Evolutionary conservation across 257 asterid genomes (phyloP).

Genomic region (Solanum ossicruentum): DNA sequence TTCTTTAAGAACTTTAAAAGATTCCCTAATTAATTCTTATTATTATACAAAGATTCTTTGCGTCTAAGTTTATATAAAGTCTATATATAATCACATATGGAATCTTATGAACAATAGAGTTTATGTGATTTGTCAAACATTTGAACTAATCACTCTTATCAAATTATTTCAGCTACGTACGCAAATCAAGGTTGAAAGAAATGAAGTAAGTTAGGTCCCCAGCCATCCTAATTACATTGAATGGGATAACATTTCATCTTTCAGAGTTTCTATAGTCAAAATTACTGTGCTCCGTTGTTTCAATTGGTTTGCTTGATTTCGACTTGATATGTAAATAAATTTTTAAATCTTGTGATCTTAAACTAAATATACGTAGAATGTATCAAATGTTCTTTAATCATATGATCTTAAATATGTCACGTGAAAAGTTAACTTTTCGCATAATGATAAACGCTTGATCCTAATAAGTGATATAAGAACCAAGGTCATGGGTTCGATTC

Average conservation of each 20-base stretch:
- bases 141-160: not conserved
- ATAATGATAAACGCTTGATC: too few species aligned
- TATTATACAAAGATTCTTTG: not conserved
- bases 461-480: too few species aligned
- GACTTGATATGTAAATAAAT: too few species aligned
- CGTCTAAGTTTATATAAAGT: not conserved
- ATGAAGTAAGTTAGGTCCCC: not conserved
- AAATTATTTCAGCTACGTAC: not conserved
- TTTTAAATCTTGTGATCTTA: too few species aligned
- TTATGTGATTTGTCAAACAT: not conserved
- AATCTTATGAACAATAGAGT: not conserved
- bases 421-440: too few species aligned
- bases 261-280: too few species aligned
- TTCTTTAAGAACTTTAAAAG: not conserved
- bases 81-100: not conserved
- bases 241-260: not conserved
- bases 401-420: too few species aligned
- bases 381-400: too few species aligned
- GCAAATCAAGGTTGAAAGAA: not conserved
- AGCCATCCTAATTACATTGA: not conserved
- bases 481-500: too few species aligned
- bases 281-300: too few species aligned
- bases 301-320: too few species aligned
- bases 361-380: too few species aligned
- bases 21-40: not conserved